These are phyloP conservation scores for Typha latifolia DNA, from an alignment of 176 grass and related monocot genomes.

Conservation along the genomic window DNA sequence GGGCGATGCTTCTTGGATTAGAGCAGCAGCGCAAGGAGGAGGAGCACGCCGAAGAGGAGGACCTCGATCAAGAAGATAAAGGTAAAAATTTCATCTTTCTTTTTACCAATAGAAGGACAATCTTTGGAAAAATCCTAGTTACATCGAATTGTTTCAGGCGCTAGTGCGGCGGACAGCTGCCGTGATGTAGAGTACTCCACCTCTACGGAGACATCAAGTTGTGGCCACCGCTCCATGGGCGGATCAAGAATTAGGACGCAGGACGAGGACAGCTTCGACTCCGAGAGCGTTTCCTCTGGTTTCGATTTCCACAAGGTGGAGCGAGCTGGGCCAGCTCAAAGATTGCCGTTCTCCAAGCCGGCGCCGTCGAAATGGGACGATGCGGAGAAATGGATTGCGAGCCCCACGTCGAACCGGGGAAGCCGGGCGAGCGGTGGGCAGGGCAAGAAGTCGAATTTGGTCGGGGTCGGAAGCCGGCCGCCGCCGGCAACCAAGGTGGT, in stretches of 20 bases:
- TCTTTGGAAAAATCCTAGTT: not conserved
- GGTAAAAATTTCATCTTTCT: not conserved
- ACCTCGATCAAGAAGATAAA: not conserved
- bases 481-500: constrained; percentile 53
- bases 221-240: not conserved
- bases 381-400: constrained; percentile 97
- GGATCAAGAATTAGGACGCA: not conserved
- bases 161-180: not conserved
- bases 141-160: not conserved
- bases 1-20: not conserved
- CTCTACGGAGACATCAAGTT: not conserved
- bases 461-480: constrained; percentile 18
- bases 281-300: not conserved
- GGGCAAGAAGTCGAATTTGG: constrained; percentile 42
- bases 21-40: not conserved
- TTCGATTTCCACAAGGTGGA: not conserved
- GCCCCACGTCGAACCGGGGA: constrained; percentile 46
- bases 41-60: not conserved
- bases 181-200: not conserved
- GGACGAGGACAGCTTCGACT: not conserved
- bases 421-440: constrained; percentile 18
- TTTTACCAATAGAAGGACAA: not conserved
- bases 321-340: not conserved
- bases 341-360: constrained; percentile 56
- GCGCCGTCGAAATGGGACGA: constrained; percentile 94